These are phyloP conservation scores for Piloderma croceum DNA, from an alignment of 768 basidiomycete species.

Conservation along the genomic window DNA sequence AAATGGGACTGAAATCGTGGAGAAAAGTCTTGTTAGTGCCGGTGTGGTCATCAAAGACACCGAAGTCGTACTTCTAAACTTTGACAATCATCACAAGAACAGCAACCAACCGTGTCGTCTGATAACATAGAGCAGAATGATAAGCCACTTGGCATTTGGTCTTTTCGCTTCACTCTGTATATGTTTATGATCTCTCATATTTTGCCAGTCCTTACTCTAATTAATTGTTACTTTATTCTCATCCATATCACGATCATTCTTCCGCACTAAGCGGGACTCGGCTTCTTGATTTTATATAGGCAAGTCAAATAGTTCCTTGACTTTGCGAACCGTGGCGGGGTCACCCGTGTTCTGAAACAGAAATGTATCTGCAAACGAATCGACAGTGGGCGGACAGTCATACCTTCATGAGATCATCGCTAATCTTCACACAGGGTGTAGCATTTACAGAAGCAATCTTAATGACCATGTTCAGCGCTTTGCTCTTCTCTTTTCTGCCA, in stretches of 20 bases:
- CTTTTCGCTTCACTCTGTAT: too few species aligned
- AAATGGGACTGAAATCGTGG: constrained; percentile 28
- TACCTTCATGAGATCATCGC: constrained; percentile 83
- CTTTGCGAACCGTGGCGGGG: constrained; percentile 47
- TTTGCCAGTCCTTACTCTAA: too few species aligned
- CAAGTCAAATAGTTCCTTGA: constrained; percentile 49
- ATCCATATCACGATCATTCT: too few species aligned
- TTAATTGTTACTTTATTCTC: too few species aligned
- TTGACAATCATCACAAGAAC: constrained; percentile 9
- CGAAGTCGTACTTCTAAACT: constrained; percentile 41
- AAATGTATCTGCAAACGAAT: neutral
- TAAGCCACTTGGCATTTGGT: too few species aligned
- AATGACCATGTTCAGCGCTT: constrained; percentile 91
- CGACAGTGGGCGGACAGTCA: neutral
- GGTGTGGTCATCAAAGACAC: constrained; percentile 46
- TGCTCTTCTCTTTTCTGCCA: constrained; percentile 57
- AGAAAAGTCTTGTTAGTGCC: constrained; percentile 23
- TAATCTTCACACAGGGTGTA: constrained; percentile 84
- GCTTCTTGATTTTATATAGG: constrained; percentile 15
- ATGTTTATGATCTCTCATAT: too few species aligned
- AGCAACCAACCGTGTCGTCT: constrained; percentile 2
- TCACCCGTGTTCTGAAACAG: constrained; percentile 62
- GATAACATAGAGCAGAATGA: constrained; percentile 10
- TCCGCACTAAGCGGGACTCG: constrained; percentile 2
- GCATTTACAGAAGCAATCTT: constrained; percentile 75